These are phyloP conservation scores for Tetrastigma voinierianum DNA, from an alignment of 164 flowering plant species.

Conservation along the genomic window DNA sequence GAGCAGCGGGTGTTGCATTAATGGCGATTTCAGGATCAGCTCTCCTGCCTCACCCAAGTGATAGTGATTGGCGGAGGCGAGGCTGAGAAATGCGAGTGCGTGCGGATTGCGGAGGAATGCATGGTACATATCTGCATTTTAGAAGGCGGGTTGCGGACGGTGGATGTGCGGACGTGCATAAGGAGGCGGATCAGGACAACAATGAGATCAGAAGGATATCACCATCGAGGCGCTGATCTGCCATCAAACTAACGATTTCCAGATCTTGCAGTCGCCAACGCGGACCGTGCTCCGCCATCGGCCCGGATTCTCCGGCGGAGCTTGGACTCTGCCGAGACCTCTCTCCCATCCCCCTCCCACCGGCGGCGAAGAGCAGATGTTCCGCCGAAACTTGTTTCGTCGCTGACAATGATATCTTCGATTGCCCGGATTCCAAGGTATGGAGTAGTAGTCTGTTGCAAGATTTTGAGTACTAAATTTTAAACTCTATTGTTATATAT, in stretches of 20 bases:
- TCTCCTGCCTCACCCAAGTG: not conserved
- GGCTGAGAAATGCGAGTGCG: slow-evolving; percentile 37
- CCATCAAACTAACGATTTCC: slow-evolving; percentile 25
- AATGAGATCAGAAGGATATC: slow-evolving; percentile 24
- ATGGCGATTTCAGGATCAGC: slow-evolving; percentile 26
- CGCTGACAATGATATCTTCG: too few species aligned
- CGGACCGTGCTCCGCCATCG: slow-evolving; percentile 30
- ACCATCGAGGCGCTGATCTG: slow-evolving; percentile 38
- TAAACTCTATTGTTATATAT: too few species aligned
- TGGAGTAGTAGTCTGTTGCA: too few species aligned
- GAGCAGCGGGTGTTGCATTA: too few species aligned
- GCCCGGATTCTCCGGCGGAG: slow-evolving; percentile 31
- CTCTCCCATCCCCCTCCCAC: slow-evolving; percentile 30
- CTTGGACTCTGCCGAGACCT: slow-evolving; percentile 32
- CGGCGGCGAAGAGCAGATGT: too few species aligned
- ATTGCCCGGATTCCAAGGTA: too few species aligned
- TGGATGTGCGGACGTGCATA: slow-evolving; percentile 52
- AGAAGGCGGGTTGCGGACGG: slow-evolving; percentile 28
- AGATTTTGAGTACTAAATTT: too few species aligned
- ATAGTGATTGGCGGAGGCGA: slow-evolving; percentile 12
- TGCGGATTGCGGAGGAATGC: slow-evolving; percentile 46
- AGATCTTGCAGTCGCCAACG: slow-evolving; percentile 12
- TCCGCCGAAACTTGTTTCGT: too few species aligned
- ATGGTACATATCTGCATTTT: slow-evolving; percentile 34
- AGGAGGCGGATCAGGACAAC: slow-evolving; percentile 42